Evolutionary conservation across 345 rosid species (phyloP), one percentile per base, ranked within the genome.

Genomic region (Linum tenue): DNA sequence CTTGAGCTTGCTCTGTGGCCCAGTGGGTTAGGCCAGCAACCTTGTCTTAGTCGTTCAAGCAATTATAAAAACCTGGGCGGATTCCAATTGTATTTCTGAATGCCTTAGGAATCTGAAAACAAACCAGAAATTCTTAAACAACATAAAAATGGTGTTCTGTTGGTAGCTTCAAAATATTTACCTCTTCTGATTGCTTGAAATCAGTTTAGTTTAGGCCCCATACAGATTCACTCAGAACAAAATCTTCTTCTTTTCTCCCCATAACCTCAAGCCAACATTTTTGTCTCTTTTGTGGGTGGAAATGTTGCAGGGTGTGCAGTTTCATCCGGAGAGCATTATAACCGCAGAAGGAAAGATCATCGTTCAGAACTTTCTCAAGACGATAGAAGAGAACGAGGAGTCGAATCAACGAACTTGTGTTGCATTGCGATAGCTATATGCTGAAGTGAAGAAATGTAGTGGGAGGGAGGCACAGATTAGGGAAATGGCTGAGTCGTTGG

Each of bases 281-380:
- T 35, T 22, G 31, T 22, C 31, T 22, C 31, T 22, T 22, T 22
- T 22, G 31, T 16, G 8, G 35, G 14, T 3, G 14, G n/a, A 39
- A 2, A 36, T 36, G 44, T 48, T 71, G 73, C 85, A 95, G 97
- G 97, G 99, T 12, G 99, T 91, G 36, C 97, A 89, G 61, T 91
- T 95, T 78, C 97, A 91, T 82, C 99, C 96, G 0, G 97, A 91
- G 64, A 91, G 99, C 85, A 95, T 95, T 64, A 86, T 95, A 74
- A 88, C 94, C 56, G 55, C 70, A 0, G 90, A 89, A 75, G 96
- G 97, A 68, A 90, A 74, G 86, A 82, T 43, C 2, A 87, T 86
- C 31, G 85, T 91, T n/a, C 63, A 75, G 43, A 91, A 95, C 67
- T 95, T 95, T 84, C 69, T 95, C 64, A 71, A 56, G 59, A 11